Percentiles rank a stretch among this genome's conserved stretches.
phyloP scores from a whole-genome alignment of 2,329 filamentous ascomycete genomes.

The Knufia petricola region DNA sequence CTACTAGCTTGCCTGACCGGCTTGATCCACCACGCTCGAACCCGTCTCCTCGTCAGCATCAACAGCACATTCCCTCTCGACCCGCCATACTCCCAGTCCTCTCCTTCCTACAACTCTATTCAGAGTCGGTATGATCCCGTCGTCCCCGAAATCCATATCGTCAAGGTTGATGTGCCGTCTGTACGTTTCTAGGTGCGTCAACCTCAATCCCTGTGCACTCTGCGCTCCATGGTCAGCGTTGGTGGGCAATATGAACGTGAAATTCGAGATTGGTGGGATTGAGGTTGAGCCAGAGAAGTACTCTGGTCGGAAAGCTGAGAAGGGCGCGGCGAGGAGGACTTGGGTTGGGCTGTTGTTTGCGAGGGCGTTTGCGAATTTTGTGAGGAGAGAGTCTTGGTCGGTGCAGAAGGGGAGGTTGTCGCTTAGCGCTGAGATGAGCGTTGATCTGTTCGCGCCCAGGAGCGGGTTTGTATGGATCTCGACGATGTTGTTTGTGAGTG shows the following conservation, averaged over 20 bases:
- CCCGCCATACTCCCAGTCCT: constrained; percentile 42
- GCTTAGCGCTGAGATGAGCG: constrained; percentile 33
- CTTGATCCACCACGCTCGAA: not conserved
- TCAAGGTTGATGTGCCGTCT: constrained; percentile 42
- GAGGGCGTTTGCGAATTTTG: constrained; percentile 11
- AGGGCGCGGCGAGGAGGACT: constrained; percentile 37
- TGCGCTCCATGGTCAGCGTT: constrained; percentile 11
- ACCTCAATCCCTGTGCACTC: constrained; percentile 6
- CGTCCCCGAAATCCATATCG: constrained; percentile 42
- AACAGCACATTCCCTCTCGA: constrained; percentile 26
- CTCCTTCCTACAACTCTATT: constrained; percentile 38
- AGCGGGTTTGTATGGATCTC: constrained; percentile 37
- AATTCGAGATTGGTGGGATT: constrained; percentile 15
- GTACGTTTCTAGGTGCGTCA: constrained; percentile 33
- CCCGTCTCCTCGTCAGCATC: constrained; percentile 7
- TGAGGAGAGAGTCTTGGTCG: constrained; percentile 12
- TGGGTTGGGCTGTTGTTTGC: constrained; percentile 21
- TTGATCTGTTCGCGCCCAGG: constrained; percentile 38
- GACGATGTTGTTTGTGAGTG: constrained; percentile 19
- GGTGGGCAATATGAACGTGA: constrained; percentile 18
- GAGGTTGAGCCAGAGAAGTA: not conserved
- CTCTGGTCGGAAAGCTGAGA: constrained; percentile 27
- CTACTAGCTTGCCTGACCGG: too few relatives aligned
- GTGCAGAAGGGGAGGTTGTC: constrained; percentile 25
- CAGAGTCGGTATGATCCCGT: constrained; percentile 39